A percentile compares a stretch with the other conserved stretches of the same genome.
phyloP scores from a whole-genome alignment of 2,329 filamentous ascomycete genomes.

The Neonectria neomacrospora region DNA sequence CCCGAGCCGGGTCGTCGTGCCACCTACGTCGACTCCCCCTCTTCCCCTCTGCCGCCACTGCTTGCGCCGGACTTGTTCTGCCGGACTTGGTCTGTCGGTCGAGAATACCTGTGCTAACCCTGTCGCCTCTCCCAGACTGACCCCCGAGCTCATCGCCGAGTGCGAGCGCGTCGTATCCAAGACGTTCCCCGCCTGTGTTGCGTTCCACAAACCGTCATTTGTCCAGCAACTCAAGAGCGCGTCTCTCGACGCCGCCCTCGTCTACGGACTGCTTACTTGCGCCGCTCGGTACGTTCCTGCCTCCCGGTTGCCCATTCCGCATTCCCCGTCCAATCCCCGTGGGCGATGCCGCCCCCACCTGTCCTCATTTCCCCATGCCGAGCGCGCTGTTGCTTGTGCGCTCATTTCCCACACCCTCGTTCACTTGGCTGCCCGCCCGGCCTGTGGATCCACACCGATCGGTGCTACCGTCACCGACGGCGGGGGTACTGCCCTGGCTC shows the following conservation, averaged over 20 bases:
- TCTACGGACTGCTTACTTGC: constrained; percentile 67
- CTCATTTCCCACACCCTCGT: constrained; percentile 37
- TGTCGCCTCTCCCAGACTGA: constrained; percentile 52
- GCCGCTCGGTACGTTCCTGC: constrained; percentile 64
- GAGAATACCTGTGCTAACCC: constrained; percentile 39
- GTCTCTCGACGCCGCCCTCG: constrained; percentile 65
- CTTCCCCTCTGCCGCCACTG: constrained; percentile 20
- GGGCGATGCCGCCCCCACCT: constrained; percentile 8
- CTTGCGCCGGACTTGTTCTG: constrained; percentile 12
- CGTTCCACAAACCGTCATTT: constrained; percentile 72
- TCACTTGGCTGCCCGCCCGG: constrained; percentile 39
- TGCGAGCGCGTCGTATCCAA: constrained; percentile 71
- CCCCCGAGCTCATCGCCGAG: constrained; percentile 67
- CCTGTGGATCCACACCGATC: constrained; percentile 42
- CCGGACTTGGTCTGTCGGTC: constrained; percentile 15
- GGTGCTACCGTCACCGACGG: constrained; percentile 39
- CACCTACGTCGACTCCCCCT: constrained; percentile 30
- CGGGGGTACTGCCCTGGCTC: constrained; percentile 6
- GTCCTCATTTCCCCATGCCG: constrained; percentile 23
- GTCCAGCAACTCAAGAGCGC: constrained; percentile 69
- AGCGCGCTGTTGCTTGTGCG: constrained; percentile 21
- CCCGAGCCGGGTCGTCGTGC: constrained; percentile 41
- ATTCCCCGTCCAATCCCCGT: constrained; percentile 32
- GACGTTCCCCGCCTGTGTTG: constrained; percentile 69
- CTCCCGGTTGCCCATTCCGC: constrained; percentile 30